Conservation (phyloP, 257 asterid genomes). For the Solanum sitiens region DNA sequence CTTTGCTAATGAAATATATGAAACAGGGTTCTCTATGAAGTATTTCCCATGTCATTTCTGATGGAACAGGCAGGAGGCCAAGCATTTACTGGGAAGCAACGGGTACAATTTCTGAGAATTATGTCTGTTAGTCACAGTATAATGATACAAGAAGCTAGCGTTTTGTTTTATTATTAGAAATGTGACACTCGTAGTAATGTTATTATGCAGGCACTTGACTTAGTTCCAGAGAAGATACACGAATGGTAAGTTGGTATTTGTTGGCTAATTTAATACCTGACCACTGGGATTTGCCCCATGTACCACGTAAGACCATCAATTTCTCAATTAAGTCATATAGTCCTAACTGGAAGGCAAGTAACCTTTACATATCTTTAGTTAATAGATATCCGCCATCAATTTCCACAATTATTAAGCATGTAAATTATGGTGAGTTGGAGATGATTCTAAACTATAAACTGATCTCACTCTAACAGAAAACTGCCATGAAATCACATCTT, state of each 20-base stretch:
- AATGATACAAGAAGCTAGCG: background rate
- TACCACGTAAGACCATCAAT: background rate
- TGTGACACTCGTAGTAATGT: background rate
- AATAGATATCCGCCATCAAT: background rate
- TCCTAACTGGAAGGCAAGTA: background rate
- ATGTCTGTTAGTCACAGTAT: background rate
- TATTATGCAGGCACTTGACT: slow-evolving; percentile 64
- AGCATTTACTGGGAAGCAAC: slow-evolving; percentile 78
- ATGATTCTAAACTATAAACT: background rate
- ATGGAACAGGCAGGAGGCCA: slow-evolving; percentile 99
- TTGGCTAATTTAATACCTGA: background rate
- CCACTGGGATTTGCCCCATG: background rate
- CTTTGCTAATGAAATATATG: background rate
- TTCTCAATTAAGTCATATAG: background rate
- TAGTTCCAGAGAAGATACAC: slow-evolving; percentile 75
- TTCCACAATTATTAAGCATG: background rate
- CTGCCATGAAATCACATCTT: background rate
- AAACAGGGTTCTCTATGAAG: slow-evolving; percentile 88
- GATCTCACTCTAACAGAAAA: background rate
- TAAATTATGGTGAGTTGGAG: background rate
- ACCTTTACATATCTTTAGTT: background rate
- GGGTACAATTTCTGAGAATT: slow-evolving; percentile 28
- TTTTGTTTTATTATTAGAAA: background rate
- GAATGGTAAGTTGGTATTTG: slow-evolving; percentile 14
- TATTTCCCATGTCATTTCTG: slow-evolving; percentile 93